Evolutionary conservation across 345 rosid species (phyloP), one percentile per base, ranked within the genome.

Genomic region (Euphorbia peplus): DNA sequence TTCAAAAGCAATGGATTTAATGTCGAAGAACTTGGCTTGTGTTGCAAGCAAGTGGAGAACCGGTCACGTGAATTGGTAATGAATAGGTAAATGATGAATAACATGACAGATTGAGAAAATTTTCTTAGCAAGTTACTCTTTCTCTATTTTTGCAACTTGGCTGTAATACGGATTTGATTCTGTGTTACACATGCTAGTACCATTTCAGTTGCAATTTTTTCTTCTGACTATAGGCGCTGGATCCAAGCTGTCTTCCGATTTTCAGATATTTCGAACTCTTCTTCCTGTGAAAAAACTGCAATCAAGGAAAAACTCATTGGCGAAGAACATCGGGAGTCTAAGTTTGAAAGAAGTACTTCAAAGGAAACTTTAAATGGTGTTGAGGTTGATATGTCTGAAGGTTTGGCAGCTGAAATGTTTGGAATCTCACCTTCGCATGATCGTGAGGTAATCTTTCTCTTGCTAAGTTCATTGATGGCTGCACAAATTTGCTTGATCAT

Each of bases 1-100:
- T 86, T 93, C 77, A 76, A 80, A 69, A 83, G 85, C 66, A 80
- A 86, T 75, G 92, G 96, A 67, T 88, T 89, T 70, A 78, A 78
- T 58, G 87, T 83, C 66, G 92, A 91, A 84, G 91, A 91, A 67
- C 76, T 89, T 64, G 88, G 70, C 74, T 70, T 91, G 73, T 89
- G 88, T 75, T 87, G 89, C 87, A 93, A 91, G 79, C 90, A 93
- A 88, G 93, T 93, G 69, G 96, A 91, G 83, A 93, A 91, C 70
- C 90, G 96, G 50, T 85, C 95, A 9, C 86, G 90, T 21, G 95
- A 91, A 72, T 66, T 91, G 66, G 85, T 93, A 64, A 91, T 93
- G 97, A 89, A 91, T 76, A 80, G 97, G 83, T 87, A 79, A 64
- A 11, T 59, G 29, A 56, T 66, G 42, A 73, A 60, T 58, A 63